A percentile compares a stretch with the other conserved stretches of the same genome.
These are phyloP conservation scores for Rhizophlyctis rosea DNA, from an alignment of 192 early-diverging fungal species.

Conservation along the genomic window DNA sequence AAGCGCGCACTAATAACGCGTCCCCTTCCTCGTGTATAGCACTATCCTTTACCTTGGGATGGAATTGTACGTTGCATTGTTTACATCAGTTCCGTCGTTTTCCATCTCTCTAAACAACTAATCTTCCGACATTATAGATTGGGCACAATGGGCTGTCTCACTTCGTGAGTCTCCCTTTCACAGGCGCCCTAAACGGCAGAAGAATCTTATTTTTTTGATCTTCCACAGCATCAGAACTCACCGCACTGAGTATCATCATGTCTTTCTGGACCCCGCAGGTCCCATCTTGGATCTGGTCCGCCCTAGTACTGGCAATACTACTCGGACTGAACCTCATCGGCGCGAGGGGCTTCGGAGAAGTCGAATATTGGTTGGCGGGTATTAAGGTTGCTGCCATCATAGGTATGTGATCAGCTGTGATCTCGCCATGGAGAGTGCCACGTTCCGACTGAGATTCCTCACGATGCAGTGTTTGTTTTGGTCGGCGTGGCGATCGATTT, in stretches of 20 bases:
- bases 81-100: not conserved
- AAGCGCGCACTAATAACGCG: too few relatives aligned
- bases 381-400: constrained; percentile 50
- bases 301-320: constrained; percentile 61
- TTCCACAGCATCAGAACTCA: constrained; percentile 66
- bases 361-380: constrained; percentile 71
- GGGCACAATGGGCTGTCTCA: constrained; percentile 64
- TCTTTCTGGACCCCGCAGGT: constrained; percentile 62
- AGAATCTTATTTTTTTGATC: not conserved
- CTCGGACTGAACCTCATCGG: constrained; percentile 68
- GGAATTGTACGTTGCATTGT: constrained; percentile 40
- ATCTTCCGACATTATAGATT: constrained; percentile 38
- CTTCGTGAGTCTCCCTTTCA: constrained; percentile 36
- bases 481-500: constrained; percentile 36
- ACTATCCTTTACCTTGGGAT: constrained; percentile 57
- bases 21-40: too few relatives aligned
- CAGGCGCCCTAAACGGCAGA: not conserved
- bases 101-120: not conserved
- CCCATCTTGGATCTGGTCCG: constrained; percentile 49
- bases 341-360: constrained; percentile 81
- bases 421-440: too few relatives aligned
- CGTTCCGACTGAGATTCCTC: too few relatives aligned
- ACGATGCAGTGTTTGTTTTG: constrained; percentile 32
- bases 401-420: constrained; percentile 3
- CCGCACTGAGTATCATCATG: constrained; percentile 78